Conservation (phyloP, 768 basidiomycete genomes). For the Lactarius psammicola region DNA sequence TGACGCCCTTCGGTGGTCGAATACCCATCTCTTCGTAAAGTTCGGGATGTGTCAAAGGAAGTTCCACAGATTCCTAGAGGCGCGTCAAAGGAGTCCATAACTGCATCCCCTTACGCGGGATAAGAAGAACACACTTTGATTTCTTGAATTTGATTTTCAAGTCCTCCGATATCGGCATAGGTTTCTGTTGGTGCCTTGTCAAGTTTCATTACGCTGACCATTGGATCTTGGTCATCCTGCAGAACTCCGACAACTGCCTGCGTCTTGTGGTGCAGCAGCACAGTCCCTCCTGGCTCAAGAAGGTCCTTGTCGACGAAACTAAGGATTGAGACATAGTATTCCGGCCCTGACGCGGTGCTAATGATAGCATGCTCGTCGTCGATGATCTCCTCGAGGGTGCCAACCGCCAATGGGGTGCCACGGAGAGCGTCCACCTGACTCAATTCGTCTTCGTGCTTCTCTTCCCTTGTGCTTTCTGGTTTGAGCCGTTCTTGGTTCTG, state of each 20-base stretch:
- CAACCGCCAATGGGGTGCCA: conserved; percentile 97
- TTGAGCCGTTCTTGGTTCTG: conserved; percentile 89
- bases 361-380: conserved; percentile 99
- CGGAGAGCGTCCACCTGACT: conserved; percentile 92
- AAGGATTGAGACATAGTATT: conserved; percentile 97
- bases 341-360: conserved; percentile 90
- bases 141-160: conserved; percentile 97
- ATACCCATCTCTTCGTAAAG: conserved; percentile 99
- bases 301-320: conserved; percentile 98
- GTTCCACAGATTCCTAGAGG: conserved; percentile 92
- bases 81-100: conserved; percentile 1
- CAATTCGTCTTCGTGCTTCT: conserved; percentile 94
- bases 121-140: conserved; percentile 68
- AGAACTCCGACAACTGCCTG: conserved; percentile 94
- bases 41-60: conserved; percentile 96
- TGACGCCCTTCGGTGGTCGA: conserved; percentile 99
- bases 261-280: conserved; percentile 93
- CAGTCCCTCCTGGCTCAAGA: conserved; percentile 93
- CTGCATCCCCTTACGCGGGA: background rate
- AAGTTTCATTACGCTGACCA: conserved; percentile 98
- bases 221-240: conserved; percentile 91
- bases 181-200: conserved; percentile 99
- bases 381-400: conserved; percentile 95
- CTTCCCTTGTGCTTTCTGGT: conserved; percentile 83
- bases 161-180: conserved; percentile 96